Conservation (phyloP, 129 eudicot genomes). For the Artemisia argyi region DNA sequence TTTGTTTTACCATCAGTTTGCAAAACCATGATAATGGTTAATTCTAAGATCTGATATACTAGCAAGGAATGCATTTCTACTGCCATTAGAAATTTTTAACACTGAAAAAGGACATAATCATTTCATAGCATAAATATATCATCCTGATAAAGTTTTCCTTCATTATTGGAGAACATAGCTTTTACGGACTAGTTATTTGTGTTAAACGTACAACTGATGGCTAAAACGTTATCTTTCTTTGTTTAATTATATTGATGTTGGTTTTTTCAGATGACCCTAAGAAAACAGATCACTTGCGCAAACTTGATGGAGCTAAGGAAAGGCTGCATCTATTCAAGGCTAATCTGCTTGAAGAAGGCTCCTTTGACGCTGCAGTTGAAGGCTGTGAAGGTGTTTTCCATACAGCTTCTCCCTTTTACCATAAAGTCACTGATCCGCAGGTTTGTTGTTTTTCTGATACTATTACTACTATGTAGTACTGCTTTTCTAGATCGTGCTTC, state of each 20-base stretch:
- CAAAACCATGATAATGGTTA: too few species aligned
- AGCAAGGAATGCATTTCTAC: too few species aligned
- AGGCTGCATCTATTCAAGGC: constrained; percentile 54
- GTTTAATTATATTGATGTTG: not conserved
- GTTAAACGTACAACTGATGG: too few species aligned
- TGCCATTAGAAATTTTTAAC: too few species aligned
- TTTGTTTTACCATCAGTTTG: too few species aligned
- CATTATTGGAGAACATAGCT: too few species aligned
- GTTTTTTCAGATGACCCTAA: constrained; percentile 47
- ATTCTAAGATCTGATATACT: too few species aligned
- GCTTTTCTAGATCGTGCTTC: too few species aligned
- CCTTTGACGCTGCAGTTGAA: constrained; percentile 45
- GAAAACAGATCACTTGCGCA: constrained; percentile 50
- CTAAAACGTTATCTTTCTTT: not conserved
- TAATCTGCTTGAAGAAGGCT: constrained; percentile 42
- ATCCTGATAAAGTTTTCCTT: too few species aligned
- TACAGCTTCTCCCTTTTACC: constrained; percentile 47
- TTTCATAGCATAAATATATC: too few species aligned
- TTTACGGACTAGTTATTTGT: too few species aligned
- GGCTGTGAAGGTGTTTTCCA: constrained; percentile 55
- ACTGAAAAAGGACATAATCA: too few species aligned
- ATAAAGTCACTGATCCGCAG: constrained; percentile 44
- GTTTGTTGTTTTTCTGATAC: constrained; percentile 7
- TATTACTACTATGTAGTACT: not conserved
- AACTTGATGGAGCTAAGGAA: constrained; percentile 75